phyloP scores from a whole-genome alignment of 352 stramenopile genomes.

The Phytophthora podocarpi region DNA sequence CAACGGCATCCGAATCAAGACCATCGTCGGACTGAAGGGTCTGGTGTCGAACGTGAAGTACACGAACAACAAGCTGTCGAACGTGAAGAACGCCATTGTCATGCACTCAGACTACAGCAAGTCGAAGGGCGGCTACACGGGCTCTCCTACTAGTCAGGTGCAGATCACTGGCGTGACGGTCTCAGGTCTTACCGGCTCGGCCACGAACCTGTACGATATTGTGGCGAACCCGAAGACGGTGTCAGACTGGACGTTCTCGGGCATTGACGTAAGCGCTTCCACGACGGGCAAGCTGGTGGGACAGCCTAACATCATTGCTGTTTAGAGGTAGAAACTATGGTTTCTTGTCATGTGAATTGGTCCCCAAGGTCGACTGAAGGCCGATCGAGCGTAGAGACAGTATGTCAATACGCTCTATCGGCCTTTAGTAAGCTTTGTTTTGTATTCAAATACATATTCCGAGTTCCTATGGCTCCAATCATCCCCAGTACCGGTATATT shows the following conservation, averaged over 20 bases:
- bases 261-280: conserved; percentile 4
- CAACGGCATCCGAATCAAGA: conserved; percentile 24
- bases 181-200: conserved; percentile 20
- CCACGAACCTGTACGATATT: conserved; percentile 35
- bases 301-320: conserved; percentile 3
- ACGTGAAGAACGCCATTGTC: conserved; percentile 20
- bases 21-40: conserved; percentile 24
- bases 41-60: conserved; percentile 24
- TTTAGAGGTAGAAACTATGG: background rate
- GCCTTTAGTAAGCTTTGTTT: too few relatives aligned
- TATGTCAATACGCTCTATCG: too few relatives aligned
- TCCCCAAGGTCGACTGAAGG: too few relatives aligned
- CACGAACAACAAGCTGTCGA: conserved; percentile 22
- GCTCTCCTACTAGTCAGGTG: conserved; percentile 14
- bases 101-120: conserved; percentile 25
- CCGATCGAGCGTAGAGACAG: conserved; percentile 3
- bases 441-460: too few relatives aligned
- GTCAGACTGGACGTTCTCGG: conserved; percentile 18
- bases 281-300: background rate
- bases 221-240: conserved; percentile 27
- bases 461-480: too few relatives aligned
- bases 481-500: too few relatives aligned
- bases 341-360: background rate
- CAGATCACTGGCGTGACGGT: conserved; percentile 11
- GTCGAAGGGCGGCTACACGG: conserved; percentile 28